Evolutionary conservation across 2,329 filamentous ascomycete species (phyloP), one percentile per base, ranked within the genome.

Genomic region (Lachnellula hyalina): DNA sequence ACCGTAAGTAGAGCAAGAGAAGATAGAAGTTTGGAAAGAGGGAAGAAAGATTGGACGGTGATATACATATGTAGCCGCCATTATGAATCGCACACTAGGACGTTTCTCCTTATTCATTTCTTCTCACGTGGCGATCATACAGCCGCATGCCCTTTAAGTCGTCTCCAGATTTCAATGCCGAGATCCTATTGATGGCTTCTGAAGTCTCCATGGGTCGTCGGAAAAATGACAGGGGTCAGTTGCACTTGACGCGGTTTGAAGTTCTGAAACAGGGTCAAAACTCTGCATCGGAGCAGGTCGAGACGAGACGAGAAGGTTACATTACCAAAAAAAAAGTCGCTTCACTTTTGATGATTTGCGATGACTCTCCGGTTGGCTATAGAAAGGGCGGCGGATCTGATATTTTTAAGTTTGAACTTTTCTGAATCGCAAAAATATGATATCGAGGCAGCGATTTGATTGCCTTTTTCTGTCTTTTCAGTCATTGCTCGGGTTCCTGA

Each of bases 81-180:
- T 17, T 23, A 19, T 17, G 15, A 44, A 23, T 25, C 15, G 41
- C 38, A 34, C 46, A 28, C 46, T 48, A 36, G 35, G 35, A n/a
- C 34, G 17, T 49, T 49, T 38, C 21, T 49, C 25, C 32, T 23
- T 21, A 21, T 28, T 15, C n/a, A 28, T 12, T 46, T 46, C 36
- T 42, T 42, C 42, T 50, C 48, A 42, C 23, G n/a, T 41, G 48
- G 36, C 48, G 48, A 50, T 50, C 48, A 50, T 41, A 50, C 48
- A 50, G 15, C 5, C 5, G 19, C 48, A 38, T 42, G n/a, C 23
- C 38, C 36, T 41, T 42, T 23, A 50, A 32, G 17, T 42, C 36
- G 9, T 44, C 48, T 50, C 48, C 48, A 28, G 42, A 17, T 15
- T 17, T 6, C 15, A 15, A 15, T 12, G 44, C 23, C 11, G 21